A percentile compares a stretch with the other conserved stretches of the same genome.
Conservation (phyloP, 495 filamentous ascomycete genomes). For the Penicillium macrosclerotiorum region DNA sequence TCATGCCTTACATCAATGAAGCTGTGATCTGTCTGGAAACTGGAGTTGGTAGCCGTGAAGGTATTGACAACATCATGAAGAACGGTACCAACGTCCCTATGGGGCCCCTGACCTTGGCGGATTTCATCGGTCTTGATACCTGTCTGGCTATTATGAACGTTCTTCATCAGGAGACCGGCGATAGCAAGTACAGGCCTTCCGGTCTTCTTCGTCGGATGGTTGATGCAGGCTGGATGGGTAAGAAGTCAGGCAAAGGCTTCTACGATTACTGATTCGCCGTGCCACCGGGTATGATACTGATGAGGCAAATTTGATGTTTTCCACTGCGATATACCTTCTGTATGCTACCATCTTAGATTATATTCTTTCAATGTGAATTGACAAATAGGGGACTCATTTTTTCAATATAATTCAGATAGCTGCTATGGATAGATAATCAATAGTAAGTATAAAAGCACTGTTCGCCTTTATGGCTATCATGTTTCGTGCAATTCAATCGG, state of each 20-base stretch:
- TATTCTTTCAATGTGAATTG: conserved; percentile 12
- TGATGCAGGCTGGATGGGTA: conserved; percentile 95
- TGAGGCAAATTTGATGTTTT: conserved; percentile 10
- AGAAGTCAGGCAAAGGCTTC: conserved; percentile 96
- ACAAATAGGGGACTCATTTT: neutral
- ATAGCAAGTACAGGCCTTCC: conserved; percentile 90
- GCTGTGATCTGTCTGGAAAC: conserved; percentile 96
- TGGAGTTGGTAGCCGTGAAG: conserved; percentile 78
- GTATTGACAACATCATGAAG: conserved; percentile 98
- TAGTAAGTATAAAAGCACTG: too few species aligned
- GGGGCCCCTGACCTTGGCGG: conserved; percentile 89
- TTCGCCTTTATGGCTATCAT: too few species aligned
- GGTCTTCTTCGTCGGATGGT: conserved; percentile 92
- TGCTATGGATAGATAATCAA: too few species aligned
- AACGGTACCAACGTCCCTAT: conserved; percentile 98
- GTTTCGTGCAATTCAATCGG: too few species aligned
- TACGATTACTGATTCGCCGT: conserved; percentile 66
- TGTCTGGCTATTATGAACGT: conserved; percentile 98
- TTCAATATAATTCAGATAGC: too few species aligned
- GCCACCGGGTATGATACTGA: conserved; percentile 1
- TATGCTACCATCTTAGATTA: conserved; percentile 21
- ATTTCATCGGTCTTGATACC: conserved; percentile 97
- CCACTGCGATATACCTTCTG: conserved; percentile 14
- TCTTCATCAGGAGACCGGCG: conserved; percentile 84
- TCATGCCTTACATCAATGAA: conserved; percentile 99